Evolutionary conservation across 306 rosid species (phyloP).

Genomic region (Ammopiptanthus mongolicus): DNA sequence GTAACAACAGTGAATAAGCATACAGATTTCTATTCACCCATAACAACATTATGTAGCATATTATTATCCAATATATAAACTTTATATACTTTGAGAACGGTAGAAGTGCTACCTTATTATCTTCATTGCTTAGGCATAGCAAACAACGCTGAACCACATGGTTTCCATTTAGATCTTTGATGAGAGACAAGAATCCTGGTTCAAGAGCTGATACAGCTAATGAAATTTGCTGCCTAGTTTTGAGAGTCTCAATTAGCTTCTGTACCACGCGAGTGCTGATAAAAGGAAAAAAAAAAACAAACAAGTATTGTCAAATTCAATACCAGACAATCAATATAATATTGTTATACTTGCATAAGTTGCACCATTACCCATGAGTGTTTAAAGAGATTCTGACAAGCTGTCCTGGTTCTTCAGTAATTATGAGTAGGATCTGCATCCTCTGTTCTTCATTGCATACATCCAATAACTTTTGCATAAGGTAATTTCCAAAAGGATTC

Average conservation of each 20-base stretch:
- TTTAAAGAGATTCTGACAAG: constrained; percentile 50
- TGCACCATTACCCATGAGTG: constrained; percentile 47
- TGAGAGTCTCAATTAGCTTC: constrained; percentile 59
- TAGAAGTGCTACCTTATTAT: constrained; percentile 38
- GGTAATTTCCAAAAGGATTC: constrained; percentile 53
- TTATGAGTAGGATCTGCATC: constrained; percentile 34
- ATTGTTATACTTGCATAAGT: background rate
- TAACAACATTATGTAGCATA: background rate
- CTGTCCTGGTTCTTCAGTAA: constrained; percentile 38
- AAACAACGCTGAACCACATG: constrained; percentile 64
- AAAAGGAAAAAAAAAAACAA: background rate
- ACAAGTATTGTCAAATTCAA: background rate
- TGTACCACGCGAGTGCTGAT: constrained; percentile 61
- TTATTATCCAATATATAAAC: background rate
- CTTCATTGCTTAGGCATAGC: constrained; percentile 45
- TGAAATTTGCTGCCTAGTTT: constrained; percentile 42
- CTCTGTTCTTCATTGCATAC: constrained; percentile 56
- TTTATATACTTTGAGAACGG: background rate
- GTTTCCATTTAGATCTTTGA: constrained; percentile 55
- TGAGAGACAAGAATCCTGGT: constrained; percentile 55
- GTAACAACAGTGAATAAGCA: background rate
- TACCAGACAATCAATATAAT: background rate
- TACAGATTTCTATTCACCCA: background rate
- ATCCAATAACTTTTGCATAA: constrained; percentile 52
- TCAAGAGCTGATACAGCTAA: constrained; percentile 46